Evolutionary conservation across 2,329 filamentous ascomycete species (phyloP), one percentile per base, ranked within the genome.

Genomic region (Triangularia setosa): DNA sequence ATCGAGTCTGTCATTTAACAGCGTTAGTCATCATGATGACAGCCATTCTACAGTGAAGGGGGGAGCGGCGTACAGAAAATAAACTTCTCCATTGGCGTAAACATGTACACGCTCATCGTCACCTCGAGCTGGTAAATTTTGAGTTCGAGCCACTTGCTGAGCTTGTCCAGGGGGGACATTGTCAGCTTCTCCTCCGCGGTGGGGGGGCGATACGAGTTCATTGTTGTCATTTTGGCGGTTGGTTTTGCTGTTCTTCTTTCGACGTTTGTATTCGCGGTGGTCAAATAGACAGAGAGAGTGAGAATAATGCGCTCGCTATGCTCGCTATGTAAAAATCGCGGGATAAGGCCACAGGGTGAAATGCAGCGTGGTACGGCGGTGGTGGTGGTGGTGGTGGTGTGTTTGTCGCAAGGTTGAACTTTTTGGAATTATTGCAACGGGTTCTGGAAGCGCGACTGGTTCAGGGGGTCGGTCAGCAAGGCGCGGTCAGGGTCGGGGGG

Each of bases 91-190:
- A 90, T 93, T 1, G 93, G 90, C 40, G 93, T 97, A 72, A 97
- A 90, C 91, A 99, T 98, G 84, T 99, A 98, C 25, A 98, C 86
- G 66, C 91, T 90, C 79, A 96, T 95, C 12, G 94, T 97, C 76
- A 98, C 94, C 81, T 99, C 95, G 76, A 98, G 93, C 82, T 98
- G 95, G 83, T 98, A 97, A 76, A 93, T 89, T 84, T 99, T 99
- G 78, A 93, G 87, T 78, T 93, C 89, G 70, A 98, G 84, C 92
- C 93, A 97, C 77, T 89, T 88, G 69, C 91, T 85, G 72, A 96
- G 83, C 55, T 79, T 76, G 69, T 82, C 79, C 71, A 83, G 72
- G 57, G 40, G 40, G 4, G 40, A 48, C 40, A 48, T 48, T n/a
- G n/a, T 48, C n/a, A 48, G 40, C n/a, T 48, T 48, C n/a, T 48